Base-by-base conservation (phyloP, 2,329 filamentous ascomycete genomes). In the Chrysoporthe austroafricana region DNA sequence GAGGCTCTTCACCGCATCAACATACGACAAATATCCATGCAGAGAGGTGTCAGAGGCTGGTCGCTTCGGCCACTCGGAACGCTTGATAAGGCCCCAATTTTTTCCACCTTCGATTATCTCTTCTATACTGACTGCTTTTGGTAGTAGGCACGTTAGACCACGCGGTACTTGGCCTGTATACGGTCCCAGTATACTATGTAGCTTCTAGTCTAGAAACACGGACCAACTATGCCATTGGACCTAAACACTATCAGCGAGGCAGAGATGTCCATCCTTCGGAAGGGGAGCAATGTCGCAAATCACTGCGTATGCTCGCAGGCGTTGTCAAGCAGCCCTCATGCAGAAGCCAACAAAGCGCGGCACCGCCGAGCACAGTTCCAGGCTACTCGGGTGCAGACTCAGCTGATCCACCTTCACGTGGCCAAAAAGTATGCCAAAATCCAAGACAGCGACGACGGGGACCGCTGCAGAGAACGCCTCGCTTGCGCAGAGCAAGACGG, bases 331-430 rank as follows among this genome's bases (percentile, higher is more conserved):
- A 21, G 11, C 11, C 26, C 6, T 44, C 59, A 61, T 61, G 59
- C 59, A 61, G 59, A 34, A 46, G 59, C 43, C 59, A 61, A 34
- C 59, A 61, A 46, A 62, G 60, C 60, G 32, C 46, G 44, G 46
- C 50, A 42, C 50, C 18, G 13, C 39, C 50, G 48, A 56, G 52
- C 36, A 39, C 8, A 48, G 52, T 26, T 43, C n/a, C 16, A 50
- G n/a, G 54, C n/a, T 58, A 13, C 21, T 44, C 43, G 21, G 18
- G 18, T 16, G 42, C 54, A 26, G 18, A 39, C 43, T 26, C 63
- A 48, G 63, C 63, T 39, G 54, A 64, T 50, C 46, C 63, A 57
- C 43, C 11, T 50, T 46, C 62, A 64, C 63, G 63, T 64, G 54
- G 32, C 43, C 16, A 34, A 54, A 34, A 43, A 43, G 54, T 57